A percentile compares a stretch with the other conserved stretches of the same genome.
Evolutionary conservation across 176 grass and related monocot species (phyloP).

Genomic region (bread wheat (Triticum aestivum)): DNA sequence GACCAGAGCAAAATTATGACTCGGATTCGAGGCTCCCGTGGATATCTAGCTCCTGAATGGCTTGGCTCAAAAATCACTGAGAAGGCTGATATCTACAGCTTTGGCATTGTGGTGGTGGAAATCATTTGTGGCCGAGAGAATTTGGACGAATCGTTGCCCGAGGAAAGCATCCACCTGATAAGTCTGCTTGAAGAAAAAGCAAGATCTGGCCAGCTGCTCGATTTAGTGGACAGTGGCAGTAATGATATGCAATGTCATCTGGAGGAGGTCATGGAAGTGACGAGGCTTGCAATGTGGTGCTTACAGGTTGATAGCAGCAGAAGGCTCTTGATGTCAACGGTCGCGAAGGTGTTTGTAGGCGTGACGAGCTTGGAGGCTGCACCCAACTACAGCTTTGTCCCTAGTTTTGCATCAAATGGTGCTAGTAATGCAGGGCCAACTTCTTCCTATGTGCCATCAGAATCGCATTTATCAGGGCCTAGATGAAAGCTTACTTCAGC

Average conservation of each 20-base stretch:
- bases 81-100: slow-evolving; percentile 31
- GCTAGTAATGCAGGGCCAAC: not conserved
- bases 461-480: slow-evolving; percentile 14
- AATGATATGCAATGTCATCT: not conserved
- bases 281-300: slow-evolving; percentile 21
- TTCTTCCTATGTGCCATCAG: not conserved
- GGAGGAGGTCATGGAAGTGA: slow-evolving; percentile 21
- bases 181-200: slow-evolving; percentile 18
- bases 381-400: slow-evolving; percentile 11
- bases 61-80: slow-evolving; percentile 10
- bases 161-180: slow-evolving; percentile 8
- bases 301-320: not conserved
- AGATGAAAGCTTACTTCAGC: not conserved
- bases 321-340: slow-evolving; percentile 19
- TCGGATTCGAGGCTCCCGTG: slow-evolving; percentile 13
- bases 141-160: not conserved
- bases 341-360: slow-evolving; percentile 14
- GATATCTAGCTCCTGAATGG: slow-evolving; percentile 24
- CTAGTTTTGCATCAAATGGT: not conserved
- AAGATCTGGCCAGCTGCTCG: not conserved
- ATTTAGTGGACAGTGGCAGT: slow-evolving; percentile 5
- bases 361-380: not conserved
- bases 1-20: slow-evolving; percentile 21
- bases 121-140: slow-evolving; percentile 12
- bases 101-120: slow-evolving; percentile 5